phyloP scores from a whole-genome alignment of 176 grass and related monocot species.

The Musa troglodytarum region DNA sequence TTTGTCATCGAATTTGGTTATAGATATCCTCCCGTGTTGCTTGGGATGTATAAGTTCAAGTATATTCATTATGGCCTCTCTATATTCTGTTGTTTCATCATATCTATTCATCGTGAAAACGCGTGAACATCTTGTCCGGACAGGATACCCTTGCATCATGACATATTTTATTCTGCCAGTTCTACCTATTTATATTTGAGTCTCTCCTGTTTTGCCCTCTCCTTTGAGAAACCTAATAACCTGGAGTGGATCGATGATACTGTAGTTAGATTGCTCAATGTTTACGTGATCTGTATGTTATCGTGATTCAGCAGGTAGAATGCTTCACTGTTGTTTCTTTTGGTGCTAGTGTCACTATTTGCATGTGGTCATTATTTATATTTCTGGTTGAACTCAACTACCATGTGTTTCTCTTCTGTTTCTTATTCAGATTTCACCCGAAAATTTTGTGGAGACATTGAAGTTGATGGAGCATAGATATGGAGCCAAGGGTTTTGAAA shows the following conservation, averaged over 20 bases:
- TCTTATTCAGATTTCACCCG: slow-evolving; percentile 37
- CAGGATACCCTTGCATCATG: too few species aligned
- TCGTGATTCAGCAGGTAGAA: too few species aligned
- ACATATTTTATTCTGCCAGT: too few species aligned
- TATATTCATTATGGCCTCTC: neutral
- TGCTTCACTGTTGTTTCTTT: neutral
- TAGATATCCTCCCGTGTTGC: neutral
- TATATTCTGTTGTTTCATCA: neutral
- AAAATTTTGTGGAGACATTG: slow-evolving; percentile 62
- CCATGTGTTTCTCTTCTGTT: neutral
- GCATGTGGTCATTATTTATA: neutral
- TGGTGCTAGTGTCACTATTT: neutral
- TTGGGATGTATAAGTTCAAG: neutral
- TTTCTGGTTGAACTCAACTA: neutral
- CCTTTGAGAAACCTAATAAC: too few species aligned
- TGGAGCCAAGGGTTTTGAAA: slow-evolving; percentile 70
- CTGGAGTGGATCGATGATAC: too few species aligned
- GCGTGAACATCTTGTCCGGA: too few species aligned
- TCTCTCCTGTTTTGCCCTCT: too few species aligned
- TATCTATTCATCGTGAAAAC: too few species aligned
- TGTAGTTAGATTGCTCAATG: too few species aligned
- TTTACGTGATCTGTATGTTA: too few species aligned
- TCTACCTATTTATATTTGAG: too few species aligned
- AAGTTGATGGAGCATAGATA: slow-evolving; percentile 78
- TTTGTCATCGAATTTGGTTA: neutral